A percentile compares a stretch with the other conserved stretches of the same genome.
Evolutionary conservation across 2,329 filamentous ascomycete genomes (phyloP).

Genomic region (Paraconiothyrium brasiliense): DNA sequence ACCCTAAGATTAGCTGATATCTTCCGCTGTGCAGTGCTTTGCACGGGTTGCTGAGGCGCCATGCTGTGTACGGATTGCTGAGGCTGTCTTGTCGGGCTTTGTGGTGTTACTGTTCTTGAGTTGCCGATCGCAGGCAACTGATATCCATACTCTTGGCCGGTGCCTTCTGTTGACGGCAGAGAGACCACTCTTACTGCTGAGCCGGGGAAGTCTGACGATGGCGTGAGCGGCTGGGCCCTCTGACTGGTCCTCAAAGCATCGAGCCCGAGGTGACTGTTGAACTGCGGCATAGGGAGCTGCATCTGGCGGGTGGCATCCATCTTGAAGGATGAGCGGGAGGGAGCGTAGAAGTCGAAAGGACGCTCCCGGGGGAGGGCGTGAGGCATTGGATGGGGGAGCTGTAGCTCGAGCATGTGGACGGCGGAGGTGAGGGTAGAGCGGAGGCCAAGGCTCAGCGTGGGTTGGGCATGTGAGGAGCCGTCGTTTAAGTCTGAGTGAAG

Average conservation of each 20-base stretch:
- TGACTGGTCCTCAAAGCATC: slow-evolving; percentile 32
- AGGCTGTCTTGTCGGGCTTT: slow-evolving; percentile 36
- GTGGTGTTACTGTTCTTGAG: slow-evolving; percentile 40
- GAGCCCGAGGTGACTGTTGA: slow-evolving; percentile 32
- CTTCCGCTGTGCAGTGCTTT: slow-evolving; percentile 38
- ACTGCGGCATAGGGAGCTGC: slow-evolving; percentile 42
- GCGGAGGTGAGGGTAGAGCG: slow-evolving; percentile 14
- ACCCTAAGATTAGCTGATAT: slow-evolving; percentile 49
- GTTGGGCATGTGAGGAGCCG: slow-evolving; percentile 14
- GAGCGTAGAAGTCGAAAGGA: slow-evolving; percentile 45
- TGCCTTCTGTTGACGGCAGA: slow-evolving; percentile 37
- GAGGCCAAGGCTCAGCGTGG: slow-evolving; percentile 7
- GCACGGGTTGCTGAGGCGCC: slow-evolving; percentile 17
- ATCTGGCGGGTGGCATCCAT: slow-evolving; percentile 40
- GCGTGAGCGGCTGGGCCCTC: slow-evolving; percentile 40
- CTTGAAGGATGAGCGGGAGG: slow-evolving; percentile 35
- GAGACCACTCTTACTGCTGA: slow-evolving; percentile 46
- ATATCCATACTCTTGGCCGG: slow-evolving; percentile 43
- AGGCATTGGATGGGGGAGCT: slow-evolving; percentile 52
- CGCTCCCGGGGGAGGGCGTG: slow-evolving; percentile 49
- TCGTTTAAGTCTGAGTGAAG: neutral
- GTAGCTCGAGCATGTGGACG: slow-evolving; percentile 53
- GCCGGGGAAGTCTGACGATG: slow-evolving; percentile 41
- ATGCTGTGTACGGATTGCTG: slow-evolving; percentile 27
- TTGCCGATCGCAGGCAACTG: slow-evolving; percentile 49